These are phyloP conservation scores for Escovopsis sp. DNA, from an alignment of 2,329 filamentous ascomycete species.

Conservation along the genomic window DNA sequence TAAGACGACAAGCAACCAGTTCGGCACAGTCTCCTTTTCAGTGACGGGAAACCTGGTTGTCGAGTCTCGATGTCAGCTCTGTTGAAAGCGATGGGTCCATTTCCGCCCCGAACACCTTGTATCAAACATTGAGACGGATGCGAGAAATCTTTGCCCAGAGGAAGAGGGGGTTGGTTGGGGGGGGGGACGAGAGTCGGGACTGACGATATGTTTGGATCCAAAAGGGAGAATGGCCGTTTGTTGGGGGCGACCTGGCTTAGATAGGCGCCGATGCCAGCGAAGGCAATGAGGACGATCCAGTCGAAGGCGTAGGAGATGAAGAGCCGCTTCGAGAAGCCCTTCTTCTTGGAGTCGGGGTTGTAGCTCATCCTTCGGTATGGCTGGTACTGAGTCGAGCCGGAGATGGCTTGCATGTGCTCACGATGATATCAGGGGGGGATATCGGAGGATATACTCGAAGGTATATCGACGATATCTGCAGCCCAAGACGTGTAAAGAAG, in stretches of 20 bases:
- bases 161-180: no score
- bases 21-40: slow-evolving; percentile 56
- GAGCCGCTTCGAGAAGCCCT: slow-evolving; percentile 18
- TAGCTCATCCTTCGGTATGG: slow-evolving; percentile 16
- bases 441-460: neutral
- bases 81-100: slow-evolving; percentile 2
- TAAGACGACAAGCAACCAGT: slow-evolving; percentile 49
- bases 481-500: no score
- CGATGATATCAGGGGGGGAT: neutral
- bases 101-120: no score
- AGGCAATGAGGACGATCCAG: slow-evolving; percentile 53
- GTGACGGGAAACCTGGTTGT: slow-evolving; percentile 50
- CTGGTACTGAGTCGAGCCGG: neutral
- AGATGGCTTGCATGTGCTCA: no score
- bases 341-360: slow-evolving; percentile 8
- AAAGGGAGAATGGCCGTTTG: slow-evolving; percentile 55
- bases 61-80: neutral
- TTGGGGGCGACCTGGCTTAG: slow-evolving; percentile 48
- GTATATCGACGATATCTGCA: no score
- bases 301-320: slow-evolving; percentile 58
- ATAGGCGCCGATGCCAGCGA: slow-evolving; percentile 42
- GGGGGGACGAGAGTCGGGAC: neutral
- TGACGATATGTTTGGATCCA: slow-evolving; percentile 60
- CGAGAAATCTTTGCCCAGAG: no score
- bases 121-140: no score